Conservation (phyloP, 1,139 yeast genomes). For the Pichia sp. region DNA sequence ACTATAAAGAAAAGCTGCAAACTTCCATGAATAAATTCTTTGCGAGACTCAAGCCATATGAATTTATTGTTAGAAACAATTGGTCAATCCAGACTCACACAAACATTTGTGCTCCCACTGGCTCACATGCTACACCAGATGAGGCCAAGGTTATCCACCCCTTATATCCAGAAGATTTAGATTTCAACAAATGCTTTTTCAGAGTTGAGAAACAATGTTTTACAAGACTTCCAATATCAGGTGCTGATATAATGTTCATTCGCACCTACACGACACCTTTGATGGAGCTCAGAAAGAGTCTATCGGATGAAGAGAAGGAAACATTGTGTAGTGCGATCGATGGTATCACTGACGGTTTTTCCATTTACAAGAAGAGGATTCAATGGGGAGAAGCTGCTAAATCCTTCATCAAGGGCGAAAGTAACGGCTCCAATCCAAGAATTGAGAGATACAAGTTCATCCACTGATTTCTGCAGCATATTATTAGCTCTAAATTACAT, state of each 20-base stretch:
- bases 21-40: conserved; percentile 58
- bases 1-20: conserved; percentile 47
- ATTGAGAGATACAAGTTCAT: conserved; percentile 16
- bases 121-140: conserved; percentile 18
- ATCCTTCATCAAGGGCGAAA: conserved; percentile 22
- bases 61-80: conserved; percentile 52
- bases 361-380: conserved; percentile 22
- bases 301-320: conserved; percentile 37
- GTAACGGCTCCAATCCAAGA: conserved; percentile 20
- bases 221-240: conserved; percentile 49
- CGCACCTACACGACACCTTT: conserved; percentile 65
- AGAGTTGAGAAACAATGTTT: conserved; percentile 59
- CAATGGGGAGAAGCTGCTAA: conserved; percentile 27
- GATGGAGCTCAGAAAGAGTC: conserved; percentile 33
- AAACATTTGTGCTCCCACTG: conserved; percentile 43
- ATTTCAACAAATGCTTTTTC: conserved; percentile 49
- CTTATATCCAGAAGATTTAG: conserved; percentile 35
- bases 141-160: conserved; percentile 28
- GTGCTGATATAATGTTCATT: conserved; percentile 50
- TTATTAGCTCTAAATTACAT: too few species aligned
- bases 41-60: conserved; percentile 40
- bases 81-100: conserved; percentile 56
- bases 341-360: conserved; percentile 21
- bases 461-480: too few species aligned
- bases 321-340: conserved; percentile 46